Conservation (phyloP, 352 stramenopile genomes). For the Globisporangium paddicum region DNA sequence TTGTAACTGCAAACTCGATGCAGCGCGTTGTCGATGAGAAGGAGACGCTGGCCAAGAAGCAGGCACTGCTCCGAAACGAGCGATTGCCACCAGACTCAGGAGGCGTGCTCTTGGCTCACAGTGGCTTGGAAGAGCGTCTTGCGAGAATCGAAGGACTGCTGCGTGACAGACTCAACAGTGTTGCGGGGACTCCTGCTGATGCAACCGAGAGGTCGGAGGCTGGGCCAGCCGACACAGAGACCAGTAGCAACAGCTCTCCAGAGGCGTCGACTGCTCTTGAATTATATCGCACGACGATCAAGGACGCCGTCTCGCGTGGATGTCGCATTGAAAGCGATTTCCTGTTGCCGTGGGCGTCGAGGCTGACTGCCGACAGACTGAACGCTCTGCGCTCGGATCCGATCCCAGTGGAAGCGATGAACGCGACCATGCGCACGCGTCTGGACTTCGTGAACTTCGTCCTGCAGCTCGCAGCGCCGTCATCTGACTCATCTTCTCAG, state of each 20-base stretch:
- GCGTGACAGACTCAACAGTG: background rate
- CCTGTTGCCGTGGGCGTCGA: background rate
- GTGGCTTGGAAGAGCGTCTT: constrained; percentile 15
- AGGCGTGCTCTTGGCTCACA: background rate
- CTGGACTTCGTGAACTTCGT: constrained; percentile 28
- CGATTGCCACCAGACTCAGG: background rate
- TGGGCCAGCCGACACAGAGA: background rate
- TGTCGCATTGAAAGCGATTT: background rate
- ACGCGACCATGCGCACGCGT: constrained; percentile 25
- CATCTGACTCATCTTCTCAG: background rate
- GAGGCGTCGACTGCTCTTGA: background rate
- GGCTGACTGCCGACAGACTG: background rate
- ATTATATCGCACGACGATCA: constrained; percentile 3
- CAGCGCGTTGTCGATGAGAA: constrained; percentile 51
- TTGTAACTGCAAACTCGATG: constrained; percentile 42
- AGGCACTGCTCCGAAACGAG: constrained; percentile 16
- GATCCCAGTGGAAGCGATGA: constrained; percentile 14
- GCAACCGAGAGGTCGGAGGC: background rate
- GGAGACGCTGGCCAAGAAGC: constrained; percentile 33
- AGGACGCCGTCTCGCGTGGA: constrained; percentile 7
- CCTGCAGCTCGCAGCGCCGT: constrained; percentile 16
- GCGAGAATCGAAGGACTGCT: constrained; percentile 19
- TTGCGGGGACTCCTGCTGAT: background rate
- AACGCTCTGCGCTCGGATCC: background rate
- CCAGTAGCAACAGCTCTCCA: background rate